Evolutionary conservation across 129 eudicot species (phyloP).

Genomic region (Logfia minima): DNA sequence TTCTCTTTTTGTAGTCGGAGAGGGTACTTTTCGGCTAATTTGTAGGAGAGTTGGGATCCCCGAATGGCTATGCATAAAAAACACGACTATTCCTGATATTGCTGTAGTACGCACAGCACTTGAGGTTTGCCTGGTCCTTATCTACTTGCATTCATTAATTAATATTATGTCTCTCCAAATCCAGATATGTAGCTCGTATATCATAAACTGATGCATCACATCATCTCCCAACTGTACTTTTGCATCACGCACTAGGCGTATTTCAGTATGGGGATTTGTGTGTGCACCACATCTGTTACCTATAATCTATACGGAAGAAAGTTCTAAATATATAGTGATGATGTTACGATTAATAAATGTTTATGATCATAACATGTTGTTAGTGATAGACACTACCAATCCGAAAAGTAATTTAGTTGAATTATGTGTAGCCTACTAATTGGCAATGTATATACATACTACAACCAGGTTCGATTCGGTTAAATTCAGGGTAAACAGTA

Average conservation of each 20-base stretch:
- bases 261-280: too few species aligned
- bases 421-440: not conserved
- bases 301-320: too few species aligned
- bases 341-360: not conserved
- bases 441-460: not conserved
- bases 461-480: too few species aligned
- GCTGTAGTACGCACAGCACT: not conserved
- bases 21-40: not conserved
- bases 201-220: not conserved
- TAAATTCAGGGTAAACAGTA: too few species aligned
- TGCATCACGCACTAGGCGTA: too few species aligned
- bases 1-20: not conserved
- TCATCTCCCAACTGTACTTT: not conserved
- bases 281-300: too few species aligned
- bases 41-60: not conserved
- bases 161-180: not conserved
- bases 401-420: not conserved
- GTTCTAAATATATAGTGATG: too few species aligned
- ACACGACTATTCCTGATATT: too few species aligned
- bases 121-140: not conserved
- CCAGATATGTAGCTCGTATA: not conserved
- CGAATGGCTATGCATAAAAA: not conserved
- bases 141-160: not conserved
- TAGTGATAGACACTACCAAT: not conserved
- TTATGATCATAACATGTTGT: not conserved